Evolutionary conservation across 106 monocot species (phyloP).

Genomic region (Dioscorea zingiberensis): DNA sequence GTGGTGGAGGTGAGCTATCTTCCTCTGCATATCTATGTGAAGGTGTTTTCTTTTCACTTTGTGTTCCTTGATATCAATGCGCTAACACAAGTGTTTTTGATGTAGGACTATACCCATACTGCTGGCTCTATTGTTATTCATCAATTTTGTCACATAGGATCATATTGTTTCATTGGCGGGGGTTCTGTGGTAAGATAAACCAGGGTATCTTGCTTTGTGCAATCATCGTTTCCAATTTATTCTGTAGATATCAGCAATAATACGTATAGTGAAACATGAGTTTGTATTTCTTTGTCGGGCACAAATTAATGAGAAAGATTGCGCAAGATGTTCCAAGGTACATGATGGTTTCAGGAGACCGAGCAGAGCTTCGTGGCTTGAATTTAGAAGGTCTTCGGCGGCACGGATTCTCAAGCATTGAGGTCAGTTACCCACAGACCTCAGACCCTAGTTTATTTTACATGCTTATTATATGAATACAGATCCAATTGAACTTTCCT

Average conservation of each 20-base stretch:
- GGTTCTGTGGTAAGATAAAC: slow-evolving; percentile 72
- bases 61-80: not conserved
- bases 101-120: slow-evolving; percentile 73
- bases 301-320: slow-evolving; percentile 31
- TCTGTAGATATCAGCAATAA: too few relatives aligned
- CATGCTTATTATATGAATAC: too few relatives aligned
- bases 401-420: slow-evolving; percentile 49
- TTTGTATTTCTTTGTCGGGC: not conserved
- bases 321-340: slow-evolving; percentile 93
- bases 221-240: too few relatives aligned
- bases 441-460: not conserved
- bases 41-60: not conserved
- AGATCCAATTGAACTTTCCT: too few relatives aligned
- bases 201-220: too few relatives aligned
- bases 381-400: slow-evolving; percentile 81
- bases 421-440: slow-evolving; percentile 27
- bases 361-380: slow-evolving; percentile 88
- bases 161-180: slow-evolving; percentile 84
- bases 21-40: too few relatives aligned
- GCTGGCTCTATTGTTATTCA: slow-evolving; percentile 74
- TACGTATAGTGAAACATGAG: not conserved
- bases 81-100: not conserved
- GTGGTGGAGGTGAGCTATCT: slow-evolving; percentile 60
- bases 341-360: slow-evolving; percentile 87
- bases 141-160: slow-evolving; percentile 94